Evolutionary conservation across 2,329 filamentous ascomycete genomes (phyloP), one percentile per base, ranked within the genome.

Genomic region (Exophiala xenobiotica): DNA sequence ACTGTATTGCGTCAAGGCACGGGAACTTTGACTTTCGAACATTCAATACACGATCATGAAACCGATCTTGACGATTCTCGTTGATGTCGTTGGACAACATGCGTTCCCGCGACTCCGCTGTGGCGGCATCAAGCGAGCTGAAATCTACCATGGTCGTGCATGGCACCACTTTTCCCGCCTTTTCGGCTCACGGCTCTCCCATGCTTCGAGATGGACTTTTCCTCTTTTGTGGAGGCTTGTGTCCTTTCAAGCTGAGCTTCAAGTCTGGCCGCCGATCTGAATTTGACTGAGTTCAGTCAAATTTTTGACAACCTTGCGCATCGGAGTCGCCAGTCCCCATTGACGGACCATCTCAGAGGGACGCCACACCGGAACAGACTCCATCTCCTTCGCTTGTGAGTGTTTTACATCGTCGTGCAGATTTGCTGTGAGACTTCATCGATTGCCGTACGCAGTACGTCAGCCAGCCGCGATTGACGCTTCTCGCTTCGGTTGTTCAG

Each of bases 121-220:
- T 42, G 54, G 54, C 54, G 54, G 49, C 6, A 26, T 14, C 50
- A 48, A 29, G 27, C 50, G 26, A 57, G 54, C 54, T 57, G 54
- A 57, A 44, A n/a, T 8, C 37, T 16, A 35, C 14, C 22, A 27
- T 4, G 9, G 41, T 44, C 18, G 16, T 19, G 2, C 2, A 5
- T 8, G 41, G 14, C 12, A 41, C 40, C 18, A n/a, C 31, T 14
- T 48, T 35, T 48, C 53, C 54, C 50, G 54, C n/a, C n/a, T 53
- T 48, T 44, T 53, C 54, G 54, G 46, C 50, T 47, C 26, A n/a
- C 6, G 22, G 23, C 38, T 38, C 16, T 23, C 22, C 22, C 9
- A n/a, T n/a, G n/a, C n/a, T n/a, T n/a, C n/a, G n/a, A n/a, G n/a
- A n/a, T n/a, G n/a, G n/a, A n/a, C n/a, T n/a, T n/a, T 16, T n/a